Evolutionary conservation across 225 moss, liverwort and hornwort genomes (phyloP), one percentile per base, ranked within the genome.

Genomic region (Pseudoscleropodium purum): DNA sequence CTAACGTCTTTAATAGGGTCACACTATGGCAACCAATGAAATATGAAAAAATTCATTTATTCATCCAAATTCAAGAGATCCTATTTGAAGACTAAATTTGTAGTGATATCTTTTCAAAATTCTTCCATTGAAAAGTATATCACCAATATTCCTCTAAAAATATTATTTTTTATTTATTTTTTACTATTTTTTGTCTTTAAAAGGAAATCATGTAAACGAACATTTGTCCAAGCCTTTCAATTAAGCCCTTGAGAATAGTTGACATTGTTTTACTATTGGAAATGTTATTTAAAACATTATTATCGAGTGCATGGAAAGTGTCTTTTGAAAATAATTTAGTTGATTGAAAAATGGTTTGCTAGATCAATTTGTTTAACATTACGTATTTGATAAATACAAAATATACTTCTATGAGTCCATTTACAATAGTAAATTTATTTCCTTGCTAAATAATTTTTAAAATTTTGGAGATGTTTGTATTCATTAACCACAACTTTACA

Each of bases 231-330:
- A 49, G 2, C 5, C 43, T 26, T n/a, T 24, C 13, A 69, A 13
- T 52, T n/a, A 23, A 24, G 25, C 25, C 10, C 6, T 75, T 75
- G 47, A 47, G 1, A 47, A 3, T 29, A 45, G 31, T 49, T 75
- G 19, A 12, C 12, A 75, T 20, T 31, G 4, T 19, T 12, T 49
- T 4, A 49, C 7, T 75, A 33, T 49, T 4, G 6, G 19, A 49
- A 75, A 49, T 75, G 19, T 2, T 49, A 75, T 49, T 33, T 11
- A 7, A 4, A 49, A 33, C 49, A 75, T 33, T 49, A 18, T 11
- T 75, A 75, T 47, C 0, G 18, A 75, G 8, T 33, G 4, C 19
- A 49, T 2, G 0, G 18, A 74, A 3, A 17, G 6, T 10, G 1
- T 33, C 4, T 47, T 18, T 39, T 39, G 39, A 18, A 31, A 75